These are phyloP conservation scores for Taphrina pruni DNA, from an alignment of 1,139 yeast species.

Conservation along the genomic window DNA sequence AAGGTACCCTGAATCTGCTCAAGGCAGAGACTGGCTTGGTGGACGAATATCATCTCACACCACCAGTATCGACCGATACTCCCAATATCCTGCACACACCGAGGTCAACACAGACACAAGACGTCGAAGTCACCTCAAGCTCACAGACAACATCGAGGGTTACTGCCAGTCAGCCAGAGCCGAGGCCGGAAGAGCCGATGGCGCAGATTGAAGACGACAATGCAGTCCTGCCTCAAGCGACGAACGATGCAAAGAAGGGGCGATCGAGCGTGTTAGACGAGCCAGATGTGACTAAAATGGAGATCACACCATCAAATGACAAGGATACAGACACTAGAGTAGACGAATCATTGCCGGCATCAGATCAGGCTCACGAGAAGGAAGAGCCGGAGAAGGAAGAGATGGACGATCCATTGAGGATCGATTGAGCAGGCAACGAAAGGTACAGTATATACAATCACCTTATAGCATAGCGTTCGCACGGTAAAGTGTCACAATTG, in stretches of 20 bases:
- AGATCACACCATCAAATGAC: too few relatives aligned
- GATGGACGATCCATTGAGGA: conserved; percentile 16
- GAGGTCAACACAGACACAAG: not conserved
- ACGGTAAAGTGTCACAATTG: not conserved
- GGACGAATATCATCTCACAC: conserved; percentile 30
- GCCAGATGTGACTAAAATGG: not conserved
- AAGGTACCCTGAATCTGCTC: conserved; percentile 33
- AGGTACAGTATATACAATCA: not conserved
- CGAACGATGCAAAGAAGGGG: not conserved
- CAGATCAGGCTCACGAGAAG: too few relatives aligned
- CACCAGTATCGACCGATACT: conserved; percentile 10
- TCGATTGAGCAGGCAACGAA: conserved; percentile 7
- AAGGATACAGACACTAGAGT: too few relatives aligned
- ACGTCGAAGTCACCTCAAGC: too few relatives aligned
- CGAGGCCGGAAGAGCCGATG: not conserved
- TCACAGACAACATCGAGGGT: too few relatives aligned
- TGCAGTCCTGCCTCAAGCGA: not conserved
- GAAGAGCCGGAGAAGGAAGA: conserved; percentile 3
- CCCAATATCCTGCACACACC: not conserved
- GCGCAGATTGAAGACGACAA: not conserved
- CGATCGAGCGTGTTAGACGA: not conserved
- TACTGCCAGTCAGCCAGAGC: not conserved
- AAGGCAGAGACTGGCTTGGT: conserved; percentile 36
- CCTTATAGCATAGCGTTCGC: not conserved
- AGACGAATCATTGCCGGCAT: too few relatives aligned